Base-by-base conservation (phyloP, 169 alveolate genomes). In the Cryptosporidium ubiquitum region DNA sequence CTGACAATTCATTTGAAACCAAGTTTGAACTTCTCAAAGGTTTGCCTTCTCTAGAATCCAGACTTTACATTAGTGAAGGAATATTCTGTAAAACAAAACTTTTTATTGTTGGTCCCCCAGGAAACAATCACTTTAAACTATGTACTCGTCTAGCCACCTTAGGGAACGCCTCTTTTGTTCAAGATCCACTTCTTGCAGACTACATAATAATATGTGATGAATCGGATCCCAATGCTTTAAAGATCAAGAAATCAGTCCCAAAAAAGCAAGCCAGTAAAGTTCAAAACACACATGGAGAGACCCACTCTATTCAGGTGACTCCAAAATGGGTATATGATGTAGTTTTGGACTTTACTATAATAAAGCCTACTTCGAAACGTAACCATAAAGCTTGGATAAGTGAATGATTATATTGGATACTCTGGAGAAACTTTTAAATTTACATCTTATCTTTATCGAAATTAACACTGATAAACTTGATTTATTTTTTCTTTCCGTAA, bases 311-410 rank as follows among this genome's bases (percentile, higher is more conserved):
- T 7, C 89, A 79, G 40, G 89, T 79, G 35, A 79, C 89, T 12
- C 89, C 89, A 12, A 79, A 64, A 47, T 79, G 89, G 89, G 75
- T 79, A 2, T 79, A 79, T 47, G 89, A 79, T 7, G 89, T 79
- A 6, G 64, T 79, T 37, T 39, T 79, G 14, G 89, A 79, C 31
- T 79, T 79, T 39, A 40, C 89, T 1, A 79, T 79, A 2, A 58
- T 79, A 3, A 79, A 79, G 35, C 89, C 89, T 1, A 79, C 89
- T 18, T 79, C 89, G 2, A 79, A 79, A 40, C 60, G 89, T 42
- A 79, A 64, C 33, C 89, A 79, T n/a, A 79, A 79, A 39, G 89
- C 89, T n/a, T 79, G 89, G 89, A 31, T 79, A n/a, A 42, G 9
- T 51, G 73, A 64, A n/a, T 37, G 33, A 20, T 9, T 0, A 55